Percentiles rank a stretch among this genome's conserved stretches.
Conservation (phyloP, 257 asterid species). For the Salvia miltiorrhiza region DNA sequence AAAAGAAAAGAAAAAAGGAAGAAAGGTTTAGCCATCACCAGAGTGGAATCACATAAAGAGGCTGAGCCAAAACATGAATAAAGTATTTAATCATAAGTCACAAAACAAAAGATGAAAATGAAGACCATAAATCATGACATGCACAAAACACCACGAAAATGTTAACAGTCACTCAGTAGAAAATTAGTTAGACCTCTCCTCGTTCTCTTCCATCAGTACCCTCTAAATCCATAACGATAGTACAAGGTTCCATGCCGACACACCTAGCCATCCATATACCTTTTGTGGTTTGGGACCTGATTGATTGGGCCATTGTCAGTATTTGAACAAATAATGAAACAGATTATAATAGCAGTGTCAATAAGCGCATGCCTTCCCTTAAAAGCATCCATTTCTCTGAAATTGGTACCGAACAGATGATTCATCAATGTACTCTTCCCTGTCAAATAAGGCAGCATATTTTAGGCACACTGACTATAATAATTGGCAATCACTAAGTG, state of each 20-base stretch:
- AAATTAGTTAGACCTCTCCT: conserved; percentile 69
- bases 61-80: conserved; percentile 6
- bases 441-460: conserved; percentile 31
- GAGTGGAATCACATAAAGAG: conserved; percentile 1
- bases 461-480: conserved; percentile 8
- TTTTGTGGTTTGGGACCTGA: conserved; percentile 92
- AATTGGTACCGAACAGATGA: conserved; percentile 71
- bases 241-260: conserved; percentile 79
- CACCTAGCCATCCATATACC: conserved; percentile 60
- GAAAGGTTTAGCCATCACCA: not conserved
- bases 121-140: not conserved
- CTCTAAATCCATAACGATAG: conserved; percentile 96
- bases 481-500: conserved; percentile 1
- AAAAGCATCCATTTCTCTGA: conserved; percentile 94
- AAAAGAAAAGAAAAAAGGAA: not conserved
- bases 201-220: conserved; percentile 99
- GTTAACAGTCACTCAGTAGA: conserved; percentile 6
- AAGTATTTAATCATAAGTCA: conserved; percentile 8
- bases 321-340: conserved; percentile 6
- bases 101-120: not conserved
- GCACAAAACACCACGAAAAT: not conserved
- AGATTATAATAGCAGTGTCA: conserved; percentile 18
- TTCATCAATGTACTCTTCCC: conserved; percentile 95
- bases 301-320: conserved; percentile 19
- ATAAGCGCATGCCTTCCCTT: conserved; percentile 66